Conservation (phyloP, 495 filamentous ascomycete species). For the Penicillium flavigenum region DNA sequence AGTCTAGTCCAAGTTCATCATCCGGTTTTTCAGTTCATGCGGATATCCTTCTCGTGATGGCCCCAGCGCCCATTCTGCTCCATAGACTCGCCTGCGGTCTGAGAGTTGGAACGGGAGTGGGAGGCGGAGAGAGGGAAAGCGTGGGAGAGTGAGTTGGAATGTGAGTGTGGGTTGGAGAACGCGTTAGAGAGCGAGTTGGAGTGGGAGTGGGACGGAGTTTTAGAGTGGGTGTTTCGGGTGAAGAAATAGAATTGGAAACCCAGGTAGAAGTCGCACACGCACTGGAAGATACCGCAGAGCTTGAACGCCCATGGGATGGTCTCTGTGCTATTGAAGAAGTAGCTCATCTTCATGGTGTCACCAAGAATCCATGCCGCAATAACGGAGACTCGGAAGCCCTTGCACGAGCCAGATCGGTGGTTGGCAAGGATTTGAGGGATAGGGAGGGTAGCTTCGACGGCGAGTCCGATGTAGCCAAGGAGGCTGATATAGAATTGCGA, state of each 20-base stretch:
- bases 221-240: conserved; percentile 51
- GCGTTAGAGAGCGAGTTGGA: not conserved
- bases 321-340: conserved; percentile 75
- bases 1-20: conserved; percentile 3
- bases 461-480: conserved; percentile 80
- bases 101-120: conserved; percentile 6
- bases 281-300: conserved; percentile 89
- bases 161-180: not conserved
- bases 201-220: not conserved
- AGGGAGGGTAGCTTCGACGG: conserved; percentile 85
- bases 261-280: conserved; percentile 75
- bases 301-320: conserved; percentile 85
- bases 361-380: conserved; percentile 85
- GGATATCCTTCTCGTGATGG: conserved; percentile 46
- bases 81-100: conserved; percentile 25
- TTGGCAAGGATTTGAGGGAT: conserved; percentile 87
- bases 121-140: not conserved
- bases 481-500: conserved; percentile 66
- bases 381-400: conserved; percentile 85
- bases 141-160: not conserved
- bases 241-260: conserved; percentile 86
- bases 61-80: conserved; percentile 29
- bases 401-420: conserved; percentile 72
- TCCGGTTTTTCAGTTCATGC: conserved; percentile 35
- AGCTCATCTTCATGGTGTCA: conserved; percentile 94